Base-by-base conservation (phyloP, 2,329 filamentous ascomycete genomes). In the Scorias spongiosa region DNA sequence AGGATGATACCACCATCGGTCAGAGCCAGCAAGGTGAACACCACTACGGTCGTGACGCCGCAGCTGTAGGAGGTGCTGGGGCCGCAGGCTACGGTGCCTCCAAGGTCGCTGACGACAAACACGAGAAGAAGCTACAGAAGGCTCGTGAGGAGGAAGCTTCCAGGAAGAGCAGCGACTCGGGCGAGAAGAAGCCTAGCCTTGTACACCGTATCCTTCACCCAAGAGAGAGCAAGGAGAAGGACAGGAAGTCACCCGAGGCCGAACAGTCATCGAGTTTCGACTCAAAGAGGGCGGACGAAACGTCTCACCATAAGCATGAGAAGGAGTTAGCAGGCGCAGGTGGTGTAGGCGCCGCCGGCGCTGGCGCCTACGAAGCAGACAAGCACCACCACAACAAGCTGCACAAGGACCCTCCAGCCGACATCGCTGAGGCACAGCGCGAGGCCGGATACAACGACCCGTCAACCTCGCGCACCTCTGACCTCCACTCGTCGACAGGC, bases 371-470 rank as follows among this genome's bases (percentile, higher is more conserved):
- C 15, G 32, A 36, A 15, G 32, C 32, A 5, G 51, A 54, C 26
- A 49, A 55, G 45, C 53, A 58, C 36, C 56, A 56, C 6, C 55
- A 56, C 26, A 57, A 63, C 43, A 57, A 52, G n/a, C 49, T 66
- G 39, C 63, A 65, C 53, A 66, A 66, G 49, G 62, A 65, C 18
- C 63, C 64, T 9, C 63, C 64, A 6, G 50, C 52, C 29, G 59
- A 58, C 2, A 57, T 64, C 46, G 53, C 7, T 43, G 57, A 44
- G 50, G 58, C 42, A 26, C 47, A 55, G 28, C 12, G 50, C 12
- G 41, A 43, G 42, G 41, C 48, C 49, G 14, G 47, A 48, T 59
- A 59, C 43, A 55, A 57, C 12, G 28, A 32, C 20, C 53, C 2
- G 48, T 54, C 14, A 38, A 40, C 10, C 20, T 18, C 11, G 17